Evolutionary conservation across 2,329 filamentous ascomycete species (phyloP).

Genomic region (Penicillium sp.): DNA sequence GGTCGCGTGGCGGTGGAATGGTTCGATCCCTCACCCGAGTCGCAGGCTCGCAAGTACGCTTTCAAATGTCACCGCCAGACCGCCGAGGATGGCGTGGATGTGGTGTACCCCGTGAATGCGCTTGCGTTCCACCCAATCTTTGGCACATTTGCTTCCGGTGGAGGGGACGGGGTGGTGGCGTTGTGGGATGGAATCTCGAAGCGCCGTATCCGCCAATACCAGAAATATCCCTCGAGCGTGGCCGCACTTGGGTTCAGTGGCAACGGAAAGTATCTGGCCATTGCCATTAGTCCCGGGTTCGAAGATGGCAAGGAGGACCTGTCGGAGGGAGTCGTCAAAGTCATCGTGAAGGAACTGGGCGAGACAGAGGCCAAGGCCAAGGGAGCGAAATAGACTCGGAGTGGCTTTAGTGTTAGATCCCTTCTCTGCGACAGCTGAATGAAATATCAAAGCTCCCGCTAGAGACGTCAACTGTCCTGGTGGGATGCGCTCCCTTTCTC

Average conservation of each 20-base stretch:
- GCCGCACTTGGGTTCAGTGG: conserved; percentile 69
- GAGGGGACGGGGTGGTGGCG: conserved; percentile 85
- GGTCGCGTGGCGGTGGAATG: conserved; percentile 94
- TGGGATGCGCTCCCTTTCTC: too few species aligned
- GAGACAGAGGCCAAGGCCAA: conserved; percentile 88
- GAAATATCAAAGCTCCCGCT: too few species aligned
- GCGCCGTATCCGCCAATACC: conserved; percentile 82
- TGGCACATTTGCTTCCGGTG: conserved; percentile 82
- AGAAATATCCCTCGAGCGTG: conserved; percentile 72
- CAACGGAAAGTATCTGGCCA: conserved; percentile 71
- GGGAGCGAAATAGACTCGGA: conserved; percentile 53
- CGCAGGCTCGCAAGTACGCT: conserved; percentile 89
- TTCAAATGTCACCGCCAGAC: conserved; percentile 96
- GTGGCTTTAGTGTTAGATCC: too few species aligned
- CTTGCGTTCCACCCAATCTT: conserved; percentile 77
- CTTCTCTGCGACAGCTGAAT: too few species aligned
- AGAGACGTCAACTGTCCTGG: too few species aligned
- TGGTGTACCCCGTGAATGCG: conserved; percentile 88
- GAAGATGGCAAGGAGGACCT: conserved; percentile 78
- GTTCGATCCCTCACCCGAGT: conserved; percentile 85
- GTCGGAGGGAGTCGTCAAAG: conserved; percentile 64
- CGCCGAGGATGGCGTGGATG: conserved; percentile 57
- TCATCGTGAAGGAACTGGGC: conserved; percentile 76
- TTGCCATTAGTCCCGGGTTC: conserved; percentile 79
- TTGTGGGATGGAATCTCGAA: conserved; percentile 91